Evolutionary conservation across 2,329 filamentous ascomycete species (phyloP).

Genomic region (Talaromyces rugulosus): DNA sequence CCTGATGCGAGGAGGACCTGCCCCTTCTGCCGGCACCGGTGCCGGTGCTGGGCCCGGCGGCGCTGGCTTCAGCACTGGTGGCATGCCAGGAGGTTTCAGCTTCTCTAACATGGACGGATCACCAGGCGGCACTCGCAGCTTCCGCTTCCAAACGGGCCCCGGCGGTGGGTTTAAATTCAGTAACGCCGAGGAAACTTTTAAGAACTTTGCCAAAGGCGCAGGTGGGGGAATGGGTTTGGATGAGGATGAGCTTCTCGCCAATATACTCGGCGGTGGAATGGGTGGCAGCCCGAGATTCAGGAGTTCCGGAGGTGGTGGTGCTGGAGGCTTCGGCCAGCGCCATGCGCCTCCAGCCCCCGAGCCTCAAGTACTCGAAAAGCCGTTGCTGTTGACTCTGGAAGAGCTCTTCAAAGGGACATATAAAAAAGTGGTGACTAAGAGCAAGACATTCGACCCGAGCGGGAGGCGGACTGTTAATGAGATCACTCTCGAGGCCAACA

Average conservation of each 20-base stretch:
- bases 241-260: conserved; percentile 51
- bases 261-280: conserved; percentile 44
- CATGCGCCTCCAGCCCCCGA: conserved; percentile 61
- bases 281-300: conserved; percentile 31
- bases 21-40: conserved; percentile 55
- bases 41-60: conserved; percentile 39
- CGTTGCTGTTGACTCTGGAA: conserved; percentile 75
- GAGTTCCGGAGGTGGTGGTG: conserved; percentile 20
- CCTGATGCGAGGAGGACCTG: conserved; percentile 72
- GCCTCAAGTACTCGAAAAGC: conserved; percentile 84
- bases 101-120: conserved; percentile 41
- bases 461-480: conserved; percentile 85
- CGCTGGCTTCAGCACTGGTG: not conserved
- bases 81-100: conserved; percentile 43
- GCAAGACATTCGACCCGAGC: conserved; percentile 82
- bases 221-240: conserved; percentile 46
- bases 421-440: conserved; percentile 98
- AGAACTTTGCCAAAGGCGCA: conserved; percentile 68
- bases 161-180: conserved; percentile 77
- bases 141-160: conserved; percentile 43
- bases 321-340: conserved; percentile 25
- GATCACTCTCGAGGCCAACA: conserved; percentile 86
- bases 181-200: conserved; percentile 78
- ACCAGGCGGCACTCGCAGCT: conserved; percentile 47
- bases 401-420: conserved; percentile 81